These are phyloP conservation scores for Talaromyces sp. DNA, from an alignment of 2,329 filamentous ascomycete species.

Conservation along the genomic window DNA sequence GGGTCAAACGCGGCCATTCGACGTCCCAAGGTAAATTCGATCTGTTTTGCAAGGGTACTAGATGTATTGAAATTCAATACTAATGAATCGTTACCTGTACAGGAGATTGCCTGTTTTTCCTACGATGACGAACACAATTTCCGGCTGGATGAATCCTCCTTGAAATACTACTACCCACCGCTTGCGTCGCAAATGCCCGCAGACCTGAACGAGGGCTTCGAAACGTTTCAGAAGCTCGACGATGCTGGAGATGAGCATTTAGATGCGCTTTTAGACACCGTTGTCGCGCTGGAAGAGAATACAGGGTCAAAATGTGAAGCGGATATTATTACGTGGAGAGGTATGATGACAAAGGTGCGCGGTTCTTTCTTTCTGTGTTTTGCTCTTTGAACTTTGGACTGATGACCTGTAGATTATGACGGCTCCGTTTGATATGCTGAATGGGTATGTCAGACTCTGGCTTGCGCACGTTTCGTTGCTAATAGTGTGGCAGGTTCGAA, in stretches of 20 bases:
- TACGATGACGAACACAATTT: constrained; percentile 81
- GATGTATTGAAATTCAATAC: background rate
- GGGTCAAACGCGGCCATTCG: constrained; percentile 66
- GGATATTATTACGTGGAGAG: constrained; percentile 86
- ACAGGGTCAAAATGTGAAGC: constrained; percentile 64
- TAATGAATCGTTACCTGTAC: constrained; percentile 10
- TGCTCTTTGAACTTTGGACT: background rate
- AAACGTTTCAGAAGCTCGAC: constrained; percentile 77
- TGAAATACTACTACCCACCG: constrained; percentile 85
- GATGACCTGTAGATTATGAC: constrained; percentile 65
- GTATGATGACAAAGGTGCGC: constrained; percentile 93
- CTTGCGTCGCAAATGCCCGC: constrained; percentile 61
- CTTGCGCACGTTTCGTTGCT: constrained; percentile 10
- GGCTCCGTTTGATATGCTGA: constrained; percentile 72
- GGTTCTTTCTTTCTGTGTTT: background rate
- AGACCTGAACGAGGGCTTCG: constrained; percentile 75
- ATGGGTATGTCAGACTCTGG: constrained; percentile 54
- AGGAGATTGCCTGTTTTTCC: constrained; percentile 92
- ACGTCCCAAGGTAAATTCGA: constrained; percentile 60
- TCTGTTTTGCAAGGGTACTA: background rate
- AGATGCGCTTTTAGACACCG: constrained; percentile 72
- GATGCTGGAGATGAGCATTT: constrained; percentile 81
- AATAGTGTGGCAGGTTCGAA: constrained; percentile 62
- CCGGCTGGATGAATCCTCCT: constrained; percentile 67
- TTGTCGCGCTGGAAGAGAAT: constrained; percentile 67